Evolutionary conservation across 2,329 filamentous ascomycete genomes (phyloP).

Genomic region (Cryoendolithus antarcticus): DNA sequence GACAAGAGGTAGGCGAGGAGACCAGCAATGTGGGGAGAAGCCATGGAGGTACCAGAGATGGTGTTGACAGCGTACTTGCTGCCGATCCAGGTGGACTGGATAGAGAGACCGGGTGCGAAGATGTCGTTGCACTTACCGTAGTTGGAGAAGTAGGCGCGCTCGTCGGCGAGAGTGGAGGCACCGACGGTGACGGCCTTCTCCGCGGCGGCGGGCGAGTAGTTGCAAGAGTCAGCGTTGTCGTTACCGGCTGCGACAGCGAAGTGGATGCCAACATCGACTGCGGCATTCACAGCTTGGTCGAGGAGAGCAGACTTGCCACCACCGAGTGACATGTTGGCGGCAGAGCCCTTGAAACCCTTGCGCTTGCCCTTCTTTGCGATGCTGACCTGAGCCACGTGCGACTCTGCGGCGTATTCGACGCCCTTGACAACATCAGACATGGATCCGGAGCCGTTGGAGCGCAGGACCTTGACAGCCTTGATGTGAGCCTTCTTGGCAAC

Average conservation of each 20-base stretch:
- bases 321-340: conserved; percentile 98
- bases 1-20: conserved; percentile 97
- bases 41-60: conserved; percentile 99
- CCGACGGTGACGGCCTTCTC: conserved; percentile 89
- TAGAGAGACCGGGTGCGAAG: conserved; percentile 94
- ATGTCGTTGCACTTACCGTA: conserved; percentile 99
- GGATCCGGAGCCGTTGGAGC: conserved; percentile 91
- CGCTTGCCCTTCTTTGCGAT: conserved; percentile 74
- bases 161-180: conserved; percentile 83
- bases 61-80: conserved; percentile 94
- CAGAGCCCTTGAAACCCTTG: conserved; percentile 96
- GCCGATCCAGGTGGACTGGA: conserved; percentile 96
- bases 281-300: conserved; percentile 85
- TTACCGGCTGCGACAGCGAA: conserved; percentile 98
- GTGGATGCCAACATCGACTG: conserved; percentile 82
- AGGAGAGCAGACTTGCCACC: conserved; percentile 92
- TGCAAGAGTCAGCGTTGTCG: conserved; percentile 97
- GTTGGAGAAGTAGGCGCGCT: conserved; percentile 99
- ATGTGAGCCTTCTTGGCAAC: conserved; percentile 97
- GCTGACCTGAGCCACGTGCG: conserved; percentile 64
- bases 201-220: conserved; percentile 94
- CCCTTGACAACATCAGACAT: conserved; percentile 99
- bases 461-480: conserved; percentile 95
- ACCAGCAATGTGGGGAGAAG: conserved; percentile 91
- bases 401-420: conserved; percentile 82